Evolutionary conservation across 1,139 yeast genomes (phyloP).

Genomic region (Lodderomyces oxycetoniae): DNA sequence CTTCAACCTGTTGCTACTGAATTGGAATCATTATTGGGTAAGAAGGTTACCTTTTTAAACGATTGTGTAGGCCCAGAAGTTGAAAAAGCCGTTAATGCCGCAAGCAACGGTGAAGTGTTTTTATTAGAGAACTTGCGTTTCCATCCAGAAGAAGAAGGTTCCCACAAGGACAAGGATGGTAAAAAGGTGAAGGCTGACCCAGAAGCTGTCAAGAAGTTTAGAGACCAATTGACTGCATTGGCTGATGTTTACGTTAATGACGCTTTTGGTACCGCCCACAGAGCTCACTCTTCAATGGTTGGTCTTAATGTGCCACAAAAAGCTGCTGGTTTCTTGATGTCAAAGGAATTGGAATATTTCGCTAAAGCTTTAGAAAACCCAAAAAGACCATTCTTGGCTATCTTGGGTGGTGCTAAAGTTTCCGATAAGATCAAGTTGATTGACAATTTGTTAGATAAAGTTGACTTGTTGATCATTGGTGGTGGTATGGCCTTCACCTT

Average conservation of each 20-base stretch:
- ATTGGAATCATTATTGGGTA: slow-evolving; percentile 64
- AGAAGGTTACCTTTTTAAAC: slow-evolving; percentile 67
- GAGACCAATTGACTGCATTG: slow-evolving; percentile 77
- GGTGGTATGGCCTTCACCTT: slow-evolving; percentile 99
- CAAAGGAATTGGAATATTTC: slow-evolving; percentile 92
- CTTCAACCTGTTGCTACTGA: slow-evolving; percentile 89
- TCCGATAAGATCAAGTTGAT: slow-evolving; percentile 96
- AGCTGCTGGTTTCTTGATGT: slow-evolving; percentile 96
- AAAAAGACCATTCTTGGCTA: slow-evolving; percentile 93
- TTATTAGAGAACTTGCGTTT: slow-evolving; percentile 92
- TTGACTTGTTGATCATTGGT: slow-evolving; percentile 85
- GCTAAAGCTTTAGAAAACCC: slow-evolving; percentile 98
- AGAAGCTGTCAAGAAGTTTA: slow-evolving; percentile 77
- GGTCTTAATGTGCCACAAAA: slow-evolving; percentile 89
- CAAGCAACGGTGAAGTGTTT: slow-evolving; percentile 68
- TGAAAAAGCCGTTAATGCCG: slow-evolving; percentile 66
- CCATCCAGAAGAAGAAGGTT: slow-evolving; percentile 96
- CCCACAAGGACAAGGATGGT: slow-evolving; percentile 68
- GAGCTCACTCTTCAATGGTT: slow-evolving; percentile 98
- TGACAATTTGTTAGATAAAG: slow-evolving; percentile 94
- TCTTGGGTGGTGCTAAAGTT: slow-evolving; percentile 98
- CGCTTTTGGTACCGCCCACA: slow-evolving; percentile 98
- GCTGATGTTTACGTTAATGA: slow-evolving; percentile 97
- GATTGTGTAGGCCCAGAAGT: slow-evolving; percentile 91
- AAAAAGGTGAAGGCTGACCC: slow-evolving; percentile 84